Evolutionary conservation across 2,329 filamentous ascomycete genomes (phyloP), one percentile per base, ranked within the genome.

Genomic region (Penicillium nordicum): DNA sequence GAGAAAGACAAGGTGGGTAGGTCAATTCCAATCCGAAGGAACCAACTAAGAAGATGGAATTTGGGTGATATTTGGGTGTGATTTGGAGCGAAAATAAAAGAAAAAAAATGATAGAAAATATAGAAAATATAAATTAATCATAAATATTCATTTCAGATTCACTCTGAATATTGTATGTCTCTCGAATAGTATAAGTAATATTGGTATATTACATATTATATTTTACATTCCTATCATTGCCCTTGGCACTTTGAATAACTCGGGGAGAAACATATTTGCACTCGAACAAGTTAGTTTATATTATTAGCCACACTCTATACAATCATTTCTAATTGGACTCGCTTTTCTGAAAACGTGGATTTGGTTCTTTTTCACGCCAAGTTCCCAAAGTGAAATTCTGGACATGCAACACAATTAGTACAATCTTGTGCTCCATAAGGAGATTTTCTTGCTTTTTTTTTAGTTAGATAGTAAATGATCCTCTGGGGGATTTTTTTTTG

Each of bases 1-100:
- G 49, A 51, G 49, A 51, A 44, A 32, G 40, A 44, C 38, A 36
- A 51, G 29, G 46, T 51, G 49, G 49, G 49, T 50, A 42, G 47
- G 48, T 32, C 38, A 50, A 32, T 36, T 51, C 29, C 37, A 46
- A 46, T 44, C 38, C 48, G 30, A 46, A 46, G 44, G 44, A 34
- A 34, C 44, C 29, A 46, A 23, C 27, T 43, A 41, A 14, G 34
- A 23, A 6, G 12, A 29, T 29, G 36, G 25, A n/a, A 23, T 21
- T 21, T 50, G 9, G 12, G 12, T 21, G 44, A 34, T 25, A 21
- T 37, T 14, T 14, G 32, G 32, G 32, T 34, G 14, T 34, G 14
- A 34, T 34, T 34, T 34, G 32, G 32, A 34, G 14, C 32, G 12
- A 34, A 34, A 34, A 34, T 14, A 8, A 8, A 2, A 43, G 21